Base-by-base conservation (phyloP, 176 grass and related monocot species). In the Eremochloa ophiuroides region DNA sequence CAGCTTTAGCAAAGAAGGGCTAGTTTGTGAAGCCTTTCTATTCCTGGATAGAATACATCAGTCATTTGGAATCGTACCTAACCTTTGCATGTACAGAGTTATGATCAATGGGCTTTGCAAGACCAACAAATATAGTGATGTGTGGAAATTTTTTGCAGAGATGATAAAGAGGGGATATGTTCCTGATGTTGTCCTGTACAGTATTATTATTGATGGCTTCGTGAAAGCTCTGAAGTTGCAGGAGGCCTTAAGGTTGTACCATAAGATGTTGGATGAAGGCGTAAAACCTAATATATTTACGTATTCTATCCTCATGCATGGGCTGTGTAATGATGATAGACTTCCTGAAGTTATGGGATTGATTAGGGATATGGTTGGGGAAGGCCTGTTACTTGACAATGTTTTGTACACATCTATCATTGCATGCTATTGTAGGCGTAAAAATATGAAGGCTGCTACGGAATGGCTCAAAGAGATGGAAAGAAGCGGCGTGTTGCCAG, bases 41-140 rank as follows among this genome's bases (percentile, higher is more conserved):
- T 89, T 94, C 76, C 39, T 92, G 20, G 72, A 87, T 85, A 73
- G 81, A 89, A 84, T 92, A 62, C 16, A 62, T 13, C 77, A 83
- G 25, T 66, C 42, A 11, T 17, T 87, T 64, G 88, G 79, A 51
- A 85, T 91, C 30, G 56, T 83, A 72, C 90, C 90, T 8, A 98
- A 94, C 83, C 80, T 91, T 33, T 92, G 27, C 74, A 87, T 58
- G 6, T 92, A 91, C 70, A 92, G 80, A 73, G 83, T 85, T 75
- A 88, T 94, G 67, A 92, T 97, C 61, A 92, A 88, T 80, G 86
- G 76, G 73, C 78, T 94, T 62, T 94, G 78, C 83, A 92, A 83
- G 66, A 79, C 72, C 50, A 78, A 86, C 55, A 90, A 87, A 81
- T 69, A 65, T 27, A 30, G 77, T 62, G 61, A 68, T 42, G 70